Evolutionary conservation across 148 eudicot genomes (phyloP), one percentile per base, ranked within the genome.

Genomic region (Dianthus caryophyllus): DNA sequence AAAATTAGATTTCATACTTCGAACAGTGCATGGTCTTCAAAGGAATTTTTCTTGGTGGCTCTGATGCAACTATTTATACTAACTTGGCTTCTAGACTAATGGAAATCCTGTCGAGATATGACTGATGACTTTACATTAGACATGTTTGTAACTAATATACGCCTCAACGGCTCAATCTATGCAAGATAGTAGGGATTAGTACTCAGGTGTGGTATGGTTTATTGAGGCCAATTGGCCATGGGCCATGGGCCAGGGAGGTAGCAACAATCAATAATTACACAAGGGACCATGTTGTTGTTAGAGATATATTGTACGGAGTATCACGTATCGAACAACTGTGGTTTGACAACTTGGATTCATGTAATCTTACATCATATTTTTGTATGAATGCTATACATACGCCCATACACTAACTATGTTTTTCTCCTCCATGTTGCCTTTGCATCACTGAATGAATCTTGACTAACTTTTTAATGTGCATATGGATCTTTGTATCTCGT

Each of bases 401-500:
- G 58, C 47, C n/a, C n/a, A n/a, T n/a, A n/a, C n/a, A n/a, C n/a
- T n/a, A n/a, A 33, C 38, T 44, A 15, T 29, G 16, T 25, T 33
- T 8, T 27, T 24, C 33, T 29, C 3, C 14, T 41, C 38, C n/a
- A 54, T 55, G 60, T 50, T 38, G 27, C 39, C 20, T 29, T 65
- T 57, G 30, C 17, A 22, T 14, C 54, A 44, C 29, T 11, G 20
- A 58, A 16, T 50, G 38, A 53, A 29, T 60, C n/a, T 70, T 66
- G 70, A 15, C 52, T 16, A 38, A 59, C 20, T 17, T 43, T 66
- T 61, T 54, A 12, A 36, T 66, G 69, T 25, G 58, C 26, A 48
- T 30, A 59, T 33, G 38, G 3, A 3, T 2, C n/a, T 13, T 66
- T 71, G 49, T 33, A 3, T 33, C 66, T 76, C 73, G 63, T 61